Percentiles rank a stretch among this genome's conserved stretches.
phyloP scores from a whole-genome alignment of 1,284 basidiomycete species.

The Pseudozyma sp. region DNA sequence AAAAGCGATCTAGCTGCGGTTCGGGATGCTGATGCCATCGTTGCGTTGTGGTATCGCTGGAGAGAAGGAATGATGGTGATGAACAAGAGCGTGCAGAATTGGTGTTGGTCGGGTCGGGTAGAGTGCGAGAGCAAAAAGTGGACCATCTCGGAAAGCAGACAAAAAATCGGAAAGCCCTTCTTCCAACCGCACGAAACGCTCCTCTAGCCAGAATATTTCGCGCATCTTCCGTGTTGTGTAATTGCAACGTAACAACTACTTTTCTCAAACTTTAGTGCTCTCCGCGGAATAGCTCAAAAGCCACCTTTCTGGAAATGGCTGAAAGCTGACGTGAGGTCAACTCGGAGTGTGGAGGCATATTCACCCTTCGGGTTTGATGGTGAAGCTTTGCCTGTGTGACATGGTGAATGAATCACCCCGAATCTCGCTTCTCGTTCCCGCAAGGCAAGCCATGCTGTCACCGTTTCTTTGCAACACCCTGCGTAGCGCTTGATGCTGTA shows the following conservation, averaged over 20 bases:
- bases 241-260: no score
- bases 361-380: not conserved
- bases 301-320: not conserved
- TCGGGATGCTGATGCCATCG: conserved; percentile 14
- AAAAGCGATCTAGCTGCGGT: conserved; percentile 8
- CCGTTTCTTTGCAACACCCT: not conserved
- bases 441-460: conserved; percentile 4
- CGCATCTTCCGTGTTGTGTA: not conserved
- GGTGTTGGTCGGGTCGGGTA: conserved; percentile 1
- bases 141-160: not conserved
- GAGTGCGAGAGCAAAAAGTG: conserved; percentile 5
- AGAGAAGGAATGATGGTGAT: not conserved
- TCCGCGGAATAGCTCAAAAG: conserved; percentile 28
- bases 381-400: not conserved
- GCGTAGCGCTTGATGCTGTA: not conserved
- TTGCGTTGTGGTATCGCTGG: not conserved
- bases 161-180: conserved; percentile 9
- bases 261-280: no score
- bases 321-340: not conserved
- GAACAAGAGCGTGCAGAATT: not conserved
- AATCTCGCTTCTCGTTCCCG: not conserved
- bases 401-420: not conserved
- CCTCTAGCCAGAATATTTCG: no score
- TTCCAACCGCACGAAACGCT: conserved; percentile 39
- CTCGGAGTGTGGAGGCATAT: conserved; percentile 7